Conservation (phyloP, 2,329 filamentous ascomycete genomes). For the Neonectria punicea region DNA sequence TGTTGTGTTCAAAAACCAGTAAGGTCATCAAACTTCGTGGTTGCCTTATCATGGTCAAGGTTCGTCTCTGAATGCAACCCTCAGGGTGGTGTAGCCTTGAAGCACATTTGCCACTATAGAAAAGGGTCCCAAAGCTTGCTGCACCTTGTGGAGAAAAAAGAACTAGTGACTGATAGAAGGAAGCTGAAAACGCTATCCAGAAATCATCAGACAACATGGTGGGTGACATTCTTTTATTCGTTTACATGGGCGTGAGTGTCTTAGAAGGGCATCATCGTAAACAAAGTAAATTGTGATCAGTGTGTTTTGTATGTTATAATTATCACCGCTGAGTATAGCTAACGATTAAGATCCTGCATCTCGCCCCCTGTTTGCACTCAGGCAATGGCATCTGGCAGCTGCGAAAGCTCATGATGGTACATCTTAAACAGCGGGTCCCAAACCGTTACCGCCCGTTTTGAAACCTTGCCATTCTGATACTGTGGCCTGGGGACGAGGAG, state of each 20-base stretch:
- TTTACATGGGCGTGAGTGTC: not conserved
- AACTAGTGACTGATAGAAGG: not conserved
- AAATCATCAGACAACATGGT: not conserved
- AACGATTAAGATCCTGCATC: not conserved
- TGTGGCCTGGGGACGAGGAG: conserved; percentile 37
- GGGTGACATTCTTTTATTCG: not conserved
- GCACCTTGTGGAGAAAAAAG: not conserved
- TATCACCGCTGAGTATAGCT: not conserved
- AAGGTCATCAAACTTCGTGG: not conserved
- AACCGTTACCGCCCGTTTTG: conserved; percentile 55
- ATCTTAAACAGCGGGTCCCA: conserved; percentile 60
- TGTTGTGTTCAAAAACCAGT: not conserved
- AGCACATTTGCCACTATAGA: not conserved
- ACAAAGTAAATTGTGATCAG: not conserved
- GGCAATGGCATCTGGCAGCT: conserved; percentile 49
- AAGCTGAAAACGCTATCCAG: not conserved
- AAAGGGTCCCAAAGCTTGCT: not conserved
- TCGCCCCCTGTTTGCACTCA: not conserved
- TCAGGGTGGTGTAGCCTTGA: not conserved
- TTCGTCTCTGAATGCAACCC: not conserved
- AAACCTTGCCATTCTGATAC: conserved; percentile 53
- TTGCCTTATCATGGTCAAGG: not conserved
- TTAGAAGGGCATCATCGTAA: not conserved
- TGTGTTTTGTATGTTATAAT: not conserved
- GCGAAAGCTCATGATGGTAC: conserved; percentile 55